phyloP scores from a whole-genome alignment of 176 grass and related monocot genomes.

The Bromus sterilis region DNA sequence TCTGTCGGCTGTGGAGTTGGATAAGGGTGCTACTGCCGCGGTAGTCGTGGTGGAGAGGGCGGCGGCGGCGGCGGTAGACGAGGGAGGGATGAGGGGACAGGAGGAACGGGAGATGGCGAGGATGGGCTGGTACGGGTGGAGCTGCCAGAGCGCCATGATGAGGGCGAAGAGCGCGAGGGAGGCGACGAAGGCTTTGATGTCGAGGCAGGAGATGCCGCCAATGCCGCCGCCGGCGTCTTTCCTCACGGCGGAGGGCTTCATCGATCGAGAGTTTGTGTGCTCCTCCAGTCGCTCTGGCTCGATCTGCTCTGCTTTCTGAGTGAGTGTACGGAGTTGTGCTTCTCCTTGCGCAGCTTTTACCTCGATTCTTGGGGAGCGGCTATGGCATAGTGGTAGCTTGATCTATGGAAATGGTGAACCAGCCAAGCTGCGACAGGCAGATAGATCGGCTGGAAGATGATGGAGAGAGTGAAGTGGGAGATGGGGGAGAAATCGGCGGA shows the following conservation, averaged over 20 bases:
- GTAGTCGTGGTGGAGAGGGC: not conserved
- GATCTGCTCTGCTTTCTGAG: conserved; percentile 4
- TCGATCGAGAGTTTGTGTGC: not conserved
- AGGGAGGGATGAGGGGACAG: conserved; percentile 3
- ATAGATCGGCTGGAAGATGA: not conserved
- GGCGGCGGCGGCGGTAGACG: not conserved
- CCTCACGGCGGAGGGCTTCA: conserved; percentile 36
- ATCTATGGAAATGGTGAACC: not conserved
- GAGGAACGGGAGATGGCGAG: conserved; percentile 9
- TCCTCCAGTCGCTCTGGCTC: not conserved
- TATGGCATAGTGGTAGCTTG: not conserved
- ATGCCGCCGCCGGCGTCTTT: conserved; percentile 16
- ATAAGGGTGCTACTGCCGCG: not conserved
- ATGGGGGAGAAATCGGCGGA: not conserved
- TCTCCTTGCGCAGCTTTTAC: not conserved
- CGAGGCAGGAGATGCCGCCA: conserved; percentile 36
- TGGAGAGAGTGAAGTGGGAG: not conserved
- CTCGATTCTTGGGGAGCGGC: not conserved
- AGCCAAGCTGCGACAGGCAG: not conserved
- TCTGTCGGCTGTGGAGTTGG: not conserved
- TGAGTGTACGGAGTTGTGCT: not conserved
- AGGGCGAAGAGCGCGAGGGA: conserved; percentile 63
- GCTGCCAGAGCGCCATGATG: conserved; percentile 56
- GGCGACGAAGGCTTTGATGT: conserved; percentile 74
- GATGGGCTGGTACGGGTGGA: conserved; percentile 49